These are phyloP conservation scores for Borovskyia barvae DNA, from an alignment of 208 protist species.

Conservation along the genomic window DNA sequence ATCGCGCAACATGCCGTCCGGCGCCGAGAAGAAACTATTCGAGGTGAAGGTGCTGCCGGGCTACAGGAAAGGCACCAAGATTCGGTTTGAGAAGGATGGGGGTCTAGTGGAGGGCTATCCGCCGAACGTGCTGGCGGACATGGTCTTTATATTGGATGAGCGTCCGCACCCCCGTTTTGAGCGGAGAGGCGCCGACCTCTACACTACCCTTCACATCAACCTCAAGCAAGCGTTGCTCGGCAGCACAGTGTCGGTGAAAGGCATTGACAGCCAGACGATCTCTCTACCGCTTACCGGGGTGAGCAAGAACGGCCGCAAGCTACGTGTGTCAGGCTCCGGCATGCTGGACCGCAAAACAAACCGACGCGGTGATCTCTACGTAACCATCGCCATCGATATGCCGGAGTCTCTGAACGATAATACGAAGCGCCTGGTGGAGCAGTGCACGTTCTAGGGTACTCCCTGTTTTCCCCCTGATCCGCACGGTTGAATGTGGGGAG, in stretches of 20 bases:
- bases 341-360: conserved; percentile 78
- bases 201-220: conserved; percentile 75
- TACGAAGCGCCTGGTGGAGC: conserved; percentile 72
- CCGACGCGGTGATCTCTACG: conserved; percentile 72
- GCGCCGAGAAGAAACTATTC: conserved; percentile 85
- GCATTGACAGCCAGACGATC: conserved; percentile 58
- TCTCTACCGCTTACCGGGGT: conserved; percentile 69
- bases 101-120: conserved; percentile 83
- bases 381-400: conserved; percentile 76
- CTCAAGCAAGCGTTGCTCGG: conserved; percentile 85
- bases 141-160: conserved; percentile 96
- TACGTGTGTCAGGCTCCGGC: conserved; percentile 66
- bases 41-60: conserved; percentile 94
- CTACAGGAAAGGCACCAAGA: conserved; percentile 97
- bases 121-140: conserved; percentile 91
- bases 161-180: conserved; percentile 90
- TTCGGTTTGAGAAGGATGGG: conserved; percentile 91
- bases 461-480: neutral
- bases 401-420: conserved; percentile 69
- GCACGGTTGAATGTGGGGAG: neutral
- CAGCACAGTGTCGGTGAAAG: conserved; percentile 59
- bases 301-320: conserved; percentile 69
- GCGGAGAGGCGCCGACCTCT: conserved; percentile 86
- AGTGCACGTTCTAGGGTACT: conserved; percentile 68
- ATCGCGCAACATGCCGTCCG: conserved; percentile 74